These are phyloP conservation scores for Litchi chinensis DNA, from an alignment of 345 rosid species.

Conservation along the genomic window DNA sequence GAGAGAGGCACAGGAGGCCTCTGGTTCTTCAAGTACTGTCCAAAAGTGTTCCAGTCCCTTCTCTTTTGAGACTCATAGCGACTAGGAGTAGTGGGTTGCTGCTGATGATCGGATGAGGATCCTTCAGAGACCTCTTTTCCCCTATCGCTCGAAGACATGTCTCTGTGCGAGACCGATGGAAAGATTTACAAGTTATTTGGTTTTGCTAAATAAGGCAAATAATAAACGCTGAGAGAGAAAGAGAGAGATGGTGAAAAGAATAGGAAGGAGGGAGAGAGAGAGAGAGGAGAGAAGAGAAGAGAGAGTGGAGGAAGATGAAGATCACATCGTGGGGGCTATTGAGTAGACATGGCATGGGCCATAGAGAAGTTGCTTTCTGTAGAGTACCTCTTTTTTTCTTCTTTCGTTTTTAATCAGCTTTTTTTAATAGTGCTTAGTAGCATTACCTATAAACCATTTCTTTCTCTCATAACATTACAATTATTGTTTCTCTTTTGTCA, in stretches of 20 bases:
- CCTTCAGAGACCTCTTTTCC: conserved; percentile 47
- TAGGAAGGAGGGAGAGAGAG: conserved; percentile 21
- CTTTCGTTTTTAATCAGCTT: neutral
- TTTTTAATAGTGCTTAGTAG: neutral
- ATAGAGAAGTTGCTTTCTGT: conserved; percentile 33
- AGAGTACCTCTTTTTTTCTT: conserved; percentile 10
- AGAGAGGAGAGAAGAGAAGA: conserved; percentile 33
- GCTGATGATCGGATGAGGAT: conserved; percentile 34
- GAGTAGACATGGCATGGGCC: conserved; percentile 51
- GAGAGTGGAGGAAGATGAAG: conserved; percentile 36
- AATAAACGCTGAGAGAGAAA: neutral
- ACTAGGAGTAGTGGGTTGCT: conserved; percentile 50
- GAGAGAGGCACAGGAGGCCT: conserved; percentile 67
- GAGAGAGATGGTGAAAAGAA: conserved; percentile 34
- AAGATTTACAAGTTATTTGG: conserved; percentile 5
- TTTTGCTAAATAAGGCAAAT: conserved; percentile 32
- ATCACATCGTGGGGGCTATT: conserved; percentile 42
- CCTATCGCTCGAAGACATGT: conserved; percentile 53
- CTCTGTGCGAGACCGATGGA: conserved; percentile 14
- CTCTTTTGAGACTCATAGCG: conserved; percentile 81
- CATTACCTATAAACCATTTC: conserved; percentile 19
- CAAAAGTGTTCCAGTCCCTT: conserved; percentile 86
- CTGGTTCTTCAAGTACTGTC: conserved; percentile 70
- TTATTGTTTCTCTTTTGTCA: conserved; percentile 35
- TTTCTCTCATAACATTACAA: conserved; percentile 24